phyloP scores from a whole-genome alignment of 352 stramenopile genomes.

The Blastocystis sp. region DNA sequence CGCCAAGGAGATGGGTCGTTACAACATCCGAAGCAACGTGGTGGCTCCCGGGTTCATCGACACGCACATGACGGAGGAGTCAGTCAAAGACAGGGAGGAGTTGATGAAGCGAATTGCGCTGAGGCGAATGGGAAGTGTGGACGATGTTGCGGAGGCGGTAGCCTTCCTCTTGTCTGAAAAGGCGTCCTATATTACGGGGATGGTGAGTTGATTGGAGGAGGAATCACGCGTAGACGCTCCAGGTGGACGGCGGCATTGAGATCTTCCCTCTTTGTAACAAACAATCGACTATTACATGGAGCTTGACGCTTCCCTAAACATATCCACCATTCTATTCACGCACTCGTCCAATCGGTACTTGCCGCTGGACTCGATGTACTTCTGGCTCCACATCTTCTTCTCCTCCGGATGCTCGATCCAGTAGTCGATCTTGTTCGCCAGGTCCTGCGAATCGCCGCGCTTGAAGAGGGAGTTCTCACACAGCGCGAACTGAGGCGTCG shows the following conservation, averaged over 20 bases:
- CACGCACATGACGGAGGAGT: slow-evolving; percentile 83
- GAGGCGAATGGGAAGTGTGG: slow-evolving; percentile 79
- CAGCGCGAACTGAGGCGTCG: slow-evolving; percentile 68
- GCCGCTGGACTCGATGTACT: slow-evolving; percentile 42
- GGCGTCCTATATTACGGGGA: slow-evolving; percentile 80
- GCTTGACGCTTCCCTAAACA: slow-evolving; percentile 55
- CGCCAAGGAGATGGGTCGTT: slow-evolving; percentile 84
- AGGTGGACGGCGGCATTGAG: slow-evolving; percentile 60
- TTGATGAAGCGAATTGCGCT: slow-evolving; percentile 80
- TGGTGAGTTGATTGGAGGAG: not conserved
- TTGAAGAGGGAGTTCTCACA: slow-evolving; percentile 51
- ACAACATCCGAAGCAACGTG: slow-evolving; percentile 86
- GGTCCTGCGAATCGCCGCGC: slow-evolving; percentile 52
- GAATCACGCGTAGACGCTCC: not conserved
- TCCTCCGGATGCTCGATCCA: slow-evolving; percentile 74
- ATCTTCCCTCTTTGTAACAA: slow-evolving; percentile 56
- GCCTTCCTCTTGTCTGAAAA: slow-evolving; percentile 83
- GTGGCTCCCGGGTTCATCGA: slow-evolving; percentile 85
- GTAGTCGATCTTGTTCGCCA: slow-evolving; percentile 72
- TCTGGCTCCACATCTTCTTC: slow-evolving; percentile 1
- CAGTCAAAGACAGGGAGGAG: slow-evolving; percentile 77
- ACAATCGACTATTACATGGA: slow-evolving; percentile 20
- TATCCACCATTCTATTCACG: slow-evolving; percentile 50
- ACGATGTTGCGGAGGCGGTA: slow-evolving; percentile 84
- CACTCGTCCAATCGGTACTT: slow-evolving; percentile 59